Base-by-base conservation (phyloP, 2,329 filamentous ascomycete genomes). In the Cercospora canescens region DNA sequence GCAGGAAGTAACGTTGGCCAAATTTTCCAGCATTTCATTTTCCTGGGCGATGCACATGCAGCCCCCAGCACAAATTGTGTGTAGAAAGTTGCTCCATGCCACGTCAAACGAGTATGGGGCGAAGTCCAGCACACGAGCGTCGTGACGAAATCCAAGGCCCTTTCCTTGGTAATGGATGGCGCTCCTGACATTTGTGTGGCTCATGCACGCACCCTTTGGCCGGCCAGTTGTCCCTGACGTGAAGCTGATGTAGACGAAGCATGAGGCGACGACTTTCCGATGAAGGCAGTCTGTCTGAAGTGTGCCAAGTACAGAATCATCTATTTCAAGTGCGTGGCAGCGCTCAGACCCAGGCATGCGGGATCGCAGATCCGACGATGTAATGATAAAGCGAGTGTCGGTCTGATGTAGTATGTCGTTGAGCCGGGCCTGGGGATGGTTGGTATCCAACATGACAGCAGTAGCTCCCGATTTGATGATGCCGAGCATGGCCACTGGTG, bases 21-120 rank as follows among this genome's bases (percentile, higher is more conserved):
- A 77, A 61, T 88, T 82, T 56, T 83, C 81, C 35, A 84, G 73
- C 8, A 85, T 80, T 41, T 88, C 85, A 1, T 81, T 75, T 0
- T 85, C 50, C n/a, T 8, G 50, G 26, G 50, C 65, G 59, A 63
- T 35, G 45, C 57, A 73, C 24, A 66, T 65, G 63, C 60, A 67
- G 57, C 62, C 67, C 59, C 71, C 64, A 62, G 57, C 28, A 16
- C 30, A 60, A 2, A 71, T 50, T 14, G 72, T 73, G 24, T 52
- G 56, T 4, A 73, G 52, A 21, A 74, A 63, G 32, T 70, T 68
- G 24, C 58, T 68, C 71, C 59, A 71, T 32, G 68, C 66, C 61
- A 73, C 70, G 58, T 73, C 73, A 48, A 73, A 75, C 7, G 66
- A 64, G 50, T 71, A 73, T 16, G 70, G 61, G 0, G 68, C 69